These are phyloP conservation scores for Lactarius deliciosus DNA, from an alignment of 768 basidiomycete species.

Conservation along the genomic window DNA sequence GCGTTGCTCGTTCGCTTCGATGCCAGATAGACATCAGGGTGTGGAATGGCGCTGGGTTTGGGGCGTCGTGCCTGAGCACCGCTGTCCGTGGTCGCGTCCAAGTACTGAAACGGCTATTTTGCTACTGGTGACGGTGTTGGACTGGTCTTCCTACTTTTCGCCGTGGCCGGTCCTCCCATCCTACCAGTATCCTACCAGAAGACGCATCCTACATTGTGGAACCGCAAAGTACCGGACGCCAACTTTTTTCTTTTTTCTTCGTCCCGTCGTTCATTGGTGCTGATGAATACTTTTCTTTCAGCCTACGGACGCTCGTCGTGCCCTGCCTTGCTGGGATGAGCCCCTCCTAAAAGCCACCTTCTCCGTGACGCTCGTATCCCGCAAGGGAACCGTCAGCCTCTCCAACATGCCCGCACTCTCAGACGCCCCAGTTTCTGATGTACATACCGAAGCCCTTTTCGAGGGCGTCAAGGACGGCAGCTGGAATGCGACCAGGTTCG, in stretches of 20 bases:
- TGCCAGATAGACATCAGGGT: neutral
- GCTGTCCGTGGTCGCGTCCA: neutral
- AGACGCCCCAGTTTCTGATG: conserved; percentile 42
- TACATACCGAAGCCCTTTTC: conserved; percentile 24
- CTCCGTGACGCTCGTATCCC: conserved; percentile 75
- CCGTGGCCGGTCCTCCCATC: too few relatives aligned
- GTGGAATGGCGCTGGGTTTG: neutral
- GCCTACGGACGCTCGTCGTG: conserved; percentile 82
- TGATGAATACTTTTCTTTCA: conserved; percentile 34
- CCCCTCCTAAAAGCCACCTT: conserved; percentile 87
- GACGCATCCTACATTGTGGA: neutral
- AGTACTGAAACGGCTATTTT: neutral
- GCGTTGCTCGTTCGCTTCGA: neutral
- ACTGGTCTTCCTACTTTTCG: neutral
- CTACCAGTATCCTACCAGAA: neutral
- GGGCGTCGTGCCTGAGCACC: neutral
- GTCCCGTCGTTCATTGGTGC: neutral
- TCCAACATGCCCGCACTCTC: conserved; percentile 84
- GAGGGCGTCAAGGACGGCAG: conserved; percentile 37
- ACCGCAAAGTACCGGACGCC: neutral
- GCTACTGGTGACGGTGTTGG: neutral
- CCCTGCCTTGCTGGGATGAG: conserved; percentile 93
- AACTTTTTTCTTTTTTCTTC: neutral
- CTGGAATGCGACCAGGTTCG: conserved; percentile 85
- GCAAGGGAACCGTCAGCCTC: conserved; percentile 68